phyloP scores from a whole-genome alignment of 2,329 filamentous ascomycete species.

The Diplodia seriata region DNA sequence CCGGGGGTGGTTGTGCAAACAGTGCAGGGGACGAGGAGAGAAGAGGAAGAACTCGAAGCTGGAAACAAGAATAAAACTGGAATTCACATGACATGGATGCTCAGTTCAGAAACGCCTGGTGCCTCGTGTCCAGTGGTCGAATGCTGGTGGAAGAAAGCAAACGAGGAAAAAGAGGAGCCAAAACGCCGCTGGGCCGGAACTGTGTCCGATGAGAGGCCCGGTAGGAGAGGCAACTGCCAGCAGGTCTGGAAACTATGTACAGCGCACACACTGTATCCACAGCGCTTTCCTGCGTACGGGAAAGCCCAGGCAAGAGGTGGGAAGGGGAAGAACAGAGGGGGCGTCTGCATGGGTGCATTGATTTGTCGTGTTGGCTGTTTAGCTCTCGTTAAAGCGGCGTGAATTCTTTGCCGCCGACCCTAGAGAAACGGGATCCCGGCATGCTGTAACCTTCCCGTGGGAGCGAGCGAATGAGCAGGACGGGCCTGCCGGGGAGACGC shows the following conservation, averaged over 20 bases:
- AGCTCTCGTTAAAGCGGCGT: conserved; percentile 16
- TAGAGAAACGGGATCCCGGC: conserved; percentile 3
- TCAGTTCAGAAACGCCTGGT: not conserved
- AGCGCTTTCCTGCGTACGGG: not conserved
- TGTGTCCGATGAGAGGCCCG: not conserved
- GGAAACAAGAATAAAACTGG: conserved; percentile 4
- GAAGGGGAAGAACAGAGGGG: not conserved
- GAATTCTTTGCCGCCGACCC: conserved; percentile 1
- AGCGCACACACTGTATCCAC: not conserved
- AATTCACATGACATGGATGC: no score
- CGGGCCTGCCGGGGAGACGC: not conserved
- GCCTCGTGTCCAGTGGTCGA: not conserved
- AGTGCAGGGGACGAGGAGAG: not conserved
- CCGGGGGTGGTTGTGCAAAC: not conserved
- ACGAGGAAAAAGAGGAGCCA: not conserved
- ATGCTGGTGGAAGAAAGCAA: not conserved
- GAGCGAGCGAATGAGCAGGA: conserved; percentile 1
- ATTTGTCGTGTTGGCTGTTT: not conserved
- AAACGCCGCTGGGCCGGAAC: not conserved
- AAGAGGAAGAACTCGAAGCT: not conserved
- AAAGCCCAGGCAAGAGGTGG: not conserved
- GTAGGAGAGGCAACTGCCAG: not conserved
- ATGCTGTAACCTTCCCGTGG: conserved; percentile 31
- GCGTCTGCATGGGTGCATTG: not conserved
- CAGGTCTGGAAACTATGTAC: not conserved